Evolutionary conservation across 371 early-diverging fungal species (phyloP).

Genomic region (Mucor plumbeus): DNA sequence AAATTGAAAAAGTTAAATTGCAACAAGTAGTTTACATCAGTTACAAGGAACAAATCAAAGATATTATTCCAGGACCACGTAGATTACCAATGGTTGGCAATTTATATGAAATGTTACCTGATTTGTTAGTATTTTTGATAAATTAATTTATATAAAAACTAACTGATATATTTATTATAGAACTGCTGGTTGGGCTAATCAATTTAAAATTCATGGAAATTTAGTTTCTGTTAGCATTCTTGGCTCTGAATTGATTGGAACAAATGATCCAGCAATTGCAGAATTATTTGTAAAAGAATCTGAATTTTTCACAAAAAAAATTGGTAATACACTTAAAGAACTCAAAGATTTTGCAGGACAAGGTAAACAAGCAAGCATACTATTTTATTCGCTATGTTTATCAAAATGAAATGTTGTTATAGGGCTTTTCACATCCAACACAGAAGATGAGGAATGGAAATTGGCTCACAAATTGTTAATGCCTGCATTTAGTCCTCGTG

Average conservation of each 20-base stretch:
- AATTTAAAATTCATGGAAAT: conserved; percentile 33
- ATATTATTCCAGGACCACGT: conserved; percentile 28
- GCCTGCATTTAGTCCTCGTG: conserved; percentile 54
- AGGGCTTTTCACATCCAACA: conserved; percentile 45
- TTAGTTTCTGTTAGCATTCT: conserved; percentile 24
- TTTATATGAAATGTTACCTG: conserved; percentile 38
- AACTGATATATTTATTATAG: conserved; percentile 10
- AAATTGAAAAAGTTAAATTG: conserved; percentile 23
- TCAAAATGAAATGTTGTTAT: background rate
- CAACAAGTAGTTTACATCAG: conserved; percentile 29
- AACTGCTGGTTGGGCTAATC: conserved; percentile 17
- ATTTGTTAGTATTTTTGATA: conserved; percentile 25
- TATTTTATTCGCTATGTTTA: background rate
- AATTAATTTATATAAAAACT: background rate
- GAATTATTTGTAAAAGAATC: conserved; percentile 39
- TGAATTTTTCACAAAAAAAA: conserved; percentile 46
- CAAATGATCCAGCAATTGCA: conserved; percentile 43
- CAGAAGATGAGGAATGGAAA: conserved; percentile 48
- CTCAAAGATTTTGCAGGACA: conserved; percentile 41
- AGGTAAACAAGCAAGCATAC: conserved; percentile 3
- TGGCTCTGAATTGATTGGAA: conserved; percentile 19
- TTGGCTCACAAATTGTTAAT: conserved; percentile 56
- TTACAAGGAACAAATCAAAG: conserved; percentile 20
- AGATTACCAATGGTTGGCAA: conserved; percentile 35
- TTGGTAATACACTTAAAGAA: conserved; percentile 26